Evolutionary conservation across 164 flowering plant species (phyloP).

Genomic region (Echeveria elegans): DNA sequence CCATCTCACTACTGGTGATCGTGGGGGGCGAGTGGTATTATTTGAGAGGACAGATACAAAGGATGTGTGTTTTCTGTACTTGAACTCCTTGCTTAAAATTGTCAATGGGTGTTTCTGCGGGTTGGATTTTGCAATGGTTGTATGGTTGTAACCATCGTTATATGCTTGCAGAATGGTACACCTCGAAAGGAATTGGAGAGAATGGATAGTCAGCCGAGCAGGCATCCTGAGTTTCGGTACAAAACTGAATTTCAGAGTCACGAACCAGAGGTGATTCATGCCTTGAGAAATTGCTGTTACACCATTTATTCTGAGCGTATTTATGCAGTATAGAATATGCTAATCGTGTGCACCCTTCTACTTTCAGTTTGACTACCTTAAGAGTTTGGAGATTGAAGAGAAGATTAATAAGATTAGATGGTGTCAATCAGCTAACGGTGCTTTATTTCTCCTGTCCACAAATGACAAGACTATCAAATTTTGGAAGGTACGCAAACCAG

Average conservation of each 20-base stretch:
- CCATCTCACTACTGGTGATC: constrained; percentile 98
- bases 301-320: neutral
- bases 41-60: constrained; percentile 90
- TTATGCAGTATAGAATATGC: neutral
- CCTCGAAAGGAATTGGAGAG: constrained; percentile 73
- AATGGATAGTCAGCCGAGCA: constrained; percentile 52
- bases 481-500: constrained; percentile 68
- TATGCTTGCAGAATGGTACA: constrained; percentile 43
- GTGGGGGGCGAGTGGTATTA: constrained; percentile 95
- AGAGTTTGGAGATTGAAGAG: constrained; percentile 99
- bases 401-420: constrained; percentile 98
- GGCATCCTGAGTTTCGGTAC: constrained; percentile 96
- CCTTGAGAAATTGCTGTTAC: neutral
- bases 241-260: constrained; percentile 99
- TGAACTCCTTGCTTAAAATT: too few relatives aligned
- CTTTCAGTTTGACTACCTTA: constrained; percentile 28
- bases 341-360: neutral
- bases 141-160: constrained; percentile 7
- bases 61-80: constrained; percentile 40
- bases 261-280: constrained; percentile 79
- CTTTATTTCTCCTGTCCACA: constrained; percentile 92
- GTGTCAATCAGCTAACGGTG: constrained; percentile 96
- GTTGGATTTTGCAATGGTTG: neutral
- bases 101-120: neutral
- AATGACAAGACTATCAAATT: constrained; percentile 95